These are phyloP conservation scores for Exophiala oligosperma DNA, from an alignment of 2,329 filamentous ascomycete species.

Conservation along the genomic window DNA sequence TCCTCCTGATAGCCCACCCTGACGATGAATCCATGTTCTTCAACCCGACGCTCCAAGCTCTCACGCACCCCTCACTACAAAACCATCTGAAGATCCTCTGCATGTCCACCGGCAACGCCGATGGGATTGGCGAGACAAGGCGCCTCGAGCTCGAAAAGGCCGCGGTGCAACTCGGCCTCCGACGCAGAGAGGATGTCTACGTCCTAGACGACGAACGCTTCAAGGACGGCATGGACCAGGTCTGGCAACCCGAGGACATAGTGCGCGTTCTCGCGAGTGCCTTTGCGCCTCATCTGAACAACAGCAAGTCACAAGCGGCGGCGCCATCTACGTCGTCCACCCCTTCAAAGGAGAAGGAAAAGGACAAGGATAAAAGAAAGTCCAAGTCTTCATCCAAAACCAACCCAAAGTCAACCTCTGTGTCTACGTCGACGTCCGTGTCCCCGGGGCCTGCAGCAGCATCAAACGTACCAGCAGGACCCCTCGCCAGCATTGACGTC, in stretches of 20 bases:
- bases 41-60: constrained; percentile 79
- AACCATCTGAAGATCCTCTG: constrained; percentile 96
- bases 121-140: constrained; percentile 79
- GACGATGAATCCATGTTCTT: constrained; percentile 99
- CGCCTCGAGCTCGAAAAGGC: constrained; percentile 82
- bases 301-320: constrained; percentile 35
- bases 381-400: not conserved
- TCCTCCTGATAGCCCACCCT: constrained; percentile 91
- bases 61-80: constrained; percentile 74
- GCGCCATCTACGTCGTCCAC: not conserved
- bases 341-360: not conserved
- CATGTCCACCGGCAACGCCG: constrained; percentile 82
- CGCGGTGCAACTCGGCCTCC: constrained; percentile 72
- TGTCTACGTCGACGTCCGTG: constrained; percentile 28
- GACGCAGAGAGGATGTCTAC: constrained; percentile 74
- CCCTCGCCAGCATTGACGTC: constrained; percentile 66
- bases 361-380: constrained; percentile 19
- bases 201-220: constrained; percentile 79
- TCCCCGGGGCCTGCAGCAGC: constrained; percentile 13
- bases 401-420: not conserved
- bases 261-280: constrained; percentile 67
- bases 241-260: constrained; percentile 73
- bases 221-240: constrained; percentile 81
- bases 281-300: constrained; percentile 66
- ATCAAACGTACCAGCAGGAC: constrained; percentile 38